Evolutionary conservation across 2,329 filamentous ascomycete genomes (phyloP), one percentile per base, ranked within the genome.

Genomic region (Alternaria angustiovoidea): DNA sequence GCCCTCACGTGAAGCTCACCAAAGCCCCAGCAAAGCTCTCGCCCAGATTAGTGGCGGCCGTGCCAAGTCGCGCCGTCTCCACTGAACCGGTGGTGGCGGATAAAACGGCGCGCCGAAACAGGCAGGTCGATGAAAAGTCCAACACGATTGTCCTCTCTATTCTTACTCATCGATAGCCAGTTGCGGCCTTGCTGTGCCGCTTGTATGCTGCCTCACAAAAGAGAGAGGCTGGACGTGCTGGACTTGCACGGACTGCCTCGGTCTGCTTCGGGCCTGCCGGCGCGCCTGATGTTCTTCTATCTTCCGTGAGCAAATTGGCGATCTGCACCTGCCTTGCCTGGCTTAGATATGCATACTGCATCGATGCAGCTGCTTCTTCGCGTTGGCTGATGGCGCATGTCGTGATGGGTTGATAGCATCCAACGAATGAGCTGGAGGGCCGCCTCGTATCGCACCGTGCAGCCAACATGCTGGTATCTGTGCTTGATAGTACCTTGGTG

Each of bases 21-120:
- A 18, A 38, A 16, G 16, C n/a, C 14, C 38, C 11, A 8, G 39
- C 43, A 28, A 54, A 46, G 48, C 55, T 30, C 43, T 52, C 47
- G 61, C 60, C 63, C 32, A 62, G 53, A 59, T 41, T 63, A 57
- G 63, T 63, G 62, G 67, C 64, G 54, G 32, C 30, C 5, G 8
- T 20, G 60, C 54, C 51, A 57, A 61, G 55, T 11, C 22, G 24
- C 47, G 44, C 55, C 44, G 49, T 49, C 49, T 6, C 18, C 14
- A n/a, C 43, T 7, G n/a, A 36, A 39, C 24, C 26, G 20, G 54
- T 26, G 20, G 54, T 57, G 56, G 62, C 59, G 57, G 59, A 51
- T 59, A 51, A 30, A 64, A 61, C 61, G 58, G 53, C 59, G 57
- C 47, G 26, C 61, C 61, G 48, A 54, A 48, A 64, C 5, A 61